A percentile compares a stretch with the other conserved stretches of the same genome.
These are phyloP conservation scores for Trichoderma brevicompactum DNA, from an alignment of 2,329 filamentous ascomycete species.

Conservation along the genomic window DNA sequence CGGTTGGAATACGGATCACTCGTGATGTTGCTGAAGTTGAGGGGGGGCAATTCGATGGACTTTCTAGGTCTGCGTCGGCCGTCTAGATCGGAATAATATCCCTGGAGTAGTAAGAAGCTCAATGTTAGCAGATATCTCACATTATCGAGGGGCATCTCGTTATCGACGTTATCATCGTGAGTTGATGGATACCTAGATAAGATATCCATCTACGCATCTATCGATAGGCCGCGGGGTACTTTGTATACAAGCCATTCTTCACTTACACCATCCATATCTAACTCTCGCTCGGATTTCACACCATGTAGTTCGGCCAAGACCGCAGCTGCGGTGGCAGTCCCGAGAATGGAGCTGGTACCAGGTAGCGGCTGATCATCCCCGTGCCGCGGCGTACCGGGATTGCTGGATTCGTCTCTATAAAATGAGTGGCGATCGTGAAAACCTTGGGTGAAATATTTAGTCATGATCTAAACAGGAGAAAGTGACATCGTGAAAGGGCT, in stretches of 20 bases:
- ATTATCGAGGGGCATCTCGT: constrained; percentile 3
- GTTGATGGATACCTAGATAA: constrained; percentile 3
- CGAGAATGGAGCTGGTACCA: constrained; percentile 53
- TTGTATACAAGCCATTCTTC: constrained; percentile 16
- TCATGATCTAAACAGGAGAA: background rate
- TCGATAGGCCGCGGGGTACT: constrained; percentile 38
- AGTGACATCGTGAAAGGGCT: constrained; percentile 21
- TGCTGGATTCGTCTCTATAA: constrained; percentile 67
- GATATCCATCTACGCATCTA: constrained; percentile 36
- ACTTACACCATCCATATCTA: constrained; percentile 78
- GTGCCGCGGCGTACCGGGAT: constrained; percentile 69
- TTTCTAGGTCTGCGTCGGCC: constrained; percentile 65
- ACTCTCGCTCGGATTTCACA: constrained; percentile 75
- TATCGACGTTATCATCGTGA: constrained; percentile 22
- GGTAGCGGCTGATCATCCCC: constrained; percentile 65
- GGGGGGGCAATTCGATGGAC: constrained; percentile 73
- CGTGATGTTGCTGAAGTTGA: constrained; percentile 66
- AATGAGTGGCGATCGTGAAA: constrained; percentile 54
- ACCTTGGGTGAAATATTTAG: constrained; percentile 36
- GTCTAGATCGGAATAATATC: constrained; percentile 73
- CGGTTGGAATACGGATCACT: constrained; percentile 72
- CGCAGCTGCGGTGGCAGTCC: constrained; percentile 74
- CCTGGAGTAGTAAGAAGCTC: constrained; percentile 45
- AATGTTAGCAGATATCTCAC: constrained; percentile 4
- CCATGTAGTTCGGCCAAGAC: constrained; percentile 82